Conservation (phyloP, 495 filamentous ascomycete species). For the Letharia columbiana region DNA sequence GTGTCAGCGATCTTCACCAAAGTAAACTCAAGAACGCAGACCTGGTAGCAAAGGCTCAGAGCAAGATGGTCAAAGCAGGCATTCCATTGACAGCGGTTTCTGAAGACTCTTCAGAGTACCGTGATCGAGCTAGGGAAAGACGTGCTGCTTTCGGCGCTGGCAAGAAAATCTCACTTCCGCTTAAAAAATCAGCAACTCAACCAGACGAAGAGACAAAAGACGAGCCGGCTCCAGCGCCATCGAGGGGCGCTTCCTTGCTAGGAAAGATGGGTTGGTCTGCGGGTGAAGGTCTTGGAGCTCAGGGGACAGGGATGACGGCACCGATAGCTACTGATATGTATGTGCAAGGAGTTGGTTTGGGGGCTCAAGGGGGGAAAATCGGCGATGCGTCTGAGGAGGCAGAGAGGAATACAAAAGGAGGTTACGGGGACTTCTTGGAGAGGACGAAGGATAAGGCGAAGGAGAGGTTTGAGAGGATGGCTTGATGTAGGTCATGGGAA, state of each 20-base stretch:
- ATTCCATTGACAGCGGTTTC: conserved; percentile 27
- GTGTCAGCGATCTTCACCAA: conserved; percentile 64
- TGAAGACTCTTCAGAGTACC: conserved; percentile 47
- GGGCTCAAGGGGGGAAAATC: conserved; percentile 71
- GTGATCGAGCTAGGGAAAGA: conserved; percentile 77
- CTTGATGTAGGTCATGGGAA: conserved; percentile 8
- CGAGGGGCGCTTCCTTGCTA: conserved; percentile 78
- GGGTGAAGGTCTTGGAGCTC: conserved; percentile 71
- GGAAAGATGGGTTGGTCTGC: conserved; percentile 87
- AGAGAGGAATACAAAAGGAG: conserved; percentile 57
- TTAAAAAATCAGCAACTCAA: conserved; percentile 33
- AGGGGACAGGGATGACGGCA: conserved; percentile 66
- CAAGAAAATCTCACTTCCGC: conserved; percentile 40
- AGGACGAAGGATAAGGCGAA: conserved; percentile 73
- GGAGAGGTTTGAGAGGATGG: conserved; percentile 64
- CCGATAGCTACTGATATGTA: conserved; percentile 75
- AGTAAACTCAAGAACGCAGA: conserved; percentile 56
- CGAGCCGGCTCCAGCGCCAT: conserved; percentile 39
- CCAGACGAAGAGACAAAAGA: conserved; percentile 29
- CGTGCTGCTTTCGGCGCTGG: conserved; percentile 65
- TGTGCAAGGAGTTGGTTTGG: conserved; percentile 73
- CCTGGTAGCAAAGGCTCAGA: conserved; percentile 49
- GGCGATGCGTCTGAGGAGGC: conserved; percentile 81
- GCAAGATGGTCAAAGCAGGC: conserved; percentile 49
- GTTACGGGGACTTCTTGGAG: conserved; percentile 66